Conservation (phyloP, 164 flowering plant species). For the Kingdonia uniflora region DNA sequence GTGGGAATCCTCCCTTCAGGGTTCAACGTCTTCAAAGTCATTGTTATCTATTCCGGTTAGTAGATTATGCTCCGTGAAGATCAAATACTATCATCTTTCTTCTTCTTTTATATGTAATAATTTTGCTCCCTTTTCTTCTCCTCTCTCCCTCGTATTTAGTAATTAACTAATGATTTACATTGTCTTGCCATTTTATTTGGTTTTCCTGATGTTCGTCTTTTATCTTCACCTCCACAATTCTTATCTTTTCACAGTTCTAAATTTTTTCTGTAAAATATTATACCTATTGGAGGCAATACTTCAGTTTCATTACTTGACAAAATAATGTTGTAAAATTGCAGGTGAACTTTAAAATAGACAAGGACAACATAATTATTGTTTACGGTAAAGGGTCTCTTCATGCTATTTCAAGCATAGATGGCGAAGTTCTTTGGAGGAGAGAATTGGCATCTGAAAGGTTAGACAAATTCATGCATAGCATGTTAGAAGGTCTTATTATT, state of each 20-base stretch:
- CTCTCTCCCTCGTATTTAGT: neutral
- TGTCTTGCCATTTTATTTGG: neutral
- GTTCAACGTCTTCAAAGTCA: conserved; percentile 54
- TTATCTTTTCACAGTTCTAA: too few species aligned
- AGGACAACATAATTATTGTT: conserved; percentile 53
- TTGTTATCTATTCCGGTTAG: conserved; percentile 58
- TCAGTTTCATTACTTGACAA: too few species aligned
- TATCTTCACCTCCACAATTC: neutral
- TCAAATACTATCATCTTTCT: too few species aligned
- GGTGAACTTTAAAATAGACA: conserved; percentile 50
- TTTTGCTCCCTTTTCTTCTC: neutral
- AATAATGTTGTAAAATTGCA: conserved; percentile 17
- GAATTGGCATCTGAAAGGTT: conserved; percentile 67
- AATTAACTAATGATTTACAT: too few species aligned
- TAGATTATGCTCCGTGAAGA: conserved; percentile 10
- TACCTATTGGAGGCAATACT: too few species aligned
- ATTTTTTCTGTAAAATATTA: too few species aligned
- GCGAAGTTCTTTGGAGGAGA: conserved; percentile 69
- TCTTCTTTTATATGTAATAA: neutral
- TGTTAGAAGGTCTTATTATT: neutral
- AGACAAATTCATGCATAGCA: conserved; percentile 3
- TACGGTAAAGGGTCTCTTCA: conserved; percentile 61
- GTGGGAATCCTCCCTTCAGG: conserved; percentile 84
- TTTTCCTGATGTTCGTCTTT: too few species aligned
- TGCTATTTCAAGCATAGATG: conserved; percentile 86